Conservation (phyloP, 768 basidiomycete genomes). For the Strobilomyces echinocephalus region DNA sequence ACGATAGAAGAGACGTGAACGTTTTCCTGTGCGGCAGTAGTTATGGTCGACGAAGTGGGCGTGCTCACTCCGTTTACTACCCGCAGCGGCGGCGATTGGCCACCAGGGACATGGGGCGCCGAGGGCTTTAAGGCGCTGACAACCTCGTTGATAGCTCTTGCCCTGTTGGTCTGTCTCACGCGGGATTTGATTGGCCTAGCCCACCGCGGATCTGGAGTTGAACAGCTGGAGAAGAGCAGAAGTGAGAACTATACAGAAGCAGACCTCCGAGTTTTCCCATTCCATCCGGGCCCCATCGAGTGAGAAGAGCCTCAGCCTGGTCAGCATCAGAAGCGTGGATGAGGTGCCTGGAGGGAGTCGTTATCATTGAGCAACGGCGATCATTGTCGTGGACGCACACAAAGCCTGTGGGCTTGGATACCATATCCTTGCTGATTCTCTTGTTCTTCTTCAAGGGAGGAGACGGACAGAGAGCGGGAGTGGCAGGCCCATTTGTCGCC, state of each 20-base stretch:
- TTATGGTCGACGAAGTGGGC: slow-evolving; percentile 64
- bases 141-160: slow-evolving; percentile 71
- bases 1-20: slow-evolving; percentile 39
- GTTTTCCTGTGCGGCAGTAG: slow-evolving; percentile 73
- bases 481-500: background rate
- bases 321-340: slow-evolving; percentile 89
- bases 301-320: slow-evolving; percentile 81
- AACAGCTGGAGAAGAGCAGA: slow-evolving; percentile 22
- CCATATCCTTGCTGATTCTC: slow-evolving; percentile 84
- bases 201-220: slow-evolving; percentile 74
- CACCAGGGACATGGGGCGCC: slow-evolving; percentile 38
- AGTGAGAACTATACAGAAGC: slow-evolving; percentile 21
- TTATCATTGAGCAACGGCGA: slow-evolving; percentile 12
- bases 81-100: slow-evolving; percentile 52
- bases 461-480: slow-evolving; percentile 28
- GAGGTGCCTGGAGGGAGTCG: slow-evolving; percentile 58
- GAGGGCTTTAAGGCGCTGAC: slow-evolving; percentile 65
- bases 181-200: slow-evolving; percentile 82
- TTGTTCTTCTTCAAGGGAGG: slow-evolving; percentile 49
- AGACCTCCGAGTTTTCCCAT: slow-evolving; percentile 84
- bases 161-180: slow-evolving; percentile 62
- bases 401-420: slow-evolving; percentile 77
- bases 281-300: slow-evolving; percentile 85
- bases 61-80: slow-evolving; percentile 78
- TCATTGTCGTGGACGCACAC: slow-evolving; percentile 51